Conservation (phyloP, 148 eudicot genomes). For the Amaranthus palmeri region DNA sequence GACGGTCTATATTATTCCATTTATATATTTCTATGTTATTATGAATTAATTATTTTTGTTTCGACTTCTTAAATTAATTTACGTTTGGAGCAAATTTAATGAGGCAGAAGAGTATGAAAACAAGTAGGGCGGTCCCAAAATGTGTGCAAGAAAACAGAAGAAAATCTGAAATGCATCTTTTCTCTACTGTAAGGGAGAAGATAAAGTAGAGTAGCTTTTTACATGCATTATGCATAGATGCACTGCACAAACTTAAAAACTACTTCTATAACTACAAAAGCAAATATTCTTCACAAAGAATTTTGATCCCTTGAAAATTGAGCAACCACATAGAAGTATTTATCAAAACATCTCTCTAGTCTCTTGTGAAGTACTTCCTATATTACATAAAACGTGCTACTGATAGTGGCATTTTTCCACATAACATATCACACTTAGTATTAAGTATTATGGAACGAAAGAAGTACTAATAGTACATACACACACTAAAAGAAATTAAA, state of each 20-base stretch:
- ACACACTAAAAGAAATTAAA: no score
- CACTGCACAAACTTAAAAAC: constrained; percentile 9
- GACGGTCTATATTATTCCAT: no score
- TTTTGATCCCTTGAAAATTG: constrained; percentile 34
- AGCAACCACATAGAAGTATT: constrained; percentile 20
- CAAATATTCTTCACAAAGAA: constrained; percentile 28
- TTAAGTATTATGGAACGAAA: no score
- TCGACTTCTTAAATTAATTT: no score
- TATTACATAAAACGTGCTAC: no score
- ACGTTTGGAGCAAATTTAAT: no score
- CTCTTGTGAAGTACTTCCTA: no score
- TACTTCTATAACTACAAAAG: constrained; percentile 15
- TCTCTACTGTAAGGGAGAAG: background rate
- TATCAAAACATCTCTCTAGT: no score
- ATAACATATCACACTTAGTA: no score
- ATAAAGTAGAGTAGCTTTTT: constrained; percentile 38
- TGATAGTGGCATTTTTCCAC: no score
- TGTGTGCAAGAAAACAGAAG: constrained; percentile 20
- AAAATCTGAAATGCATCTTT: constrained; percentile 26
- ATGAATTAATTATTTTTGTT: no score
- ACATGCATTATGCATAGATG: background rate
- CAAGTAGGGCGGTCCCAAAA: background rate
- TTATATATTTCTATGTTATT: background rate
- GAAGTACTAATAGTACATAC: no score
- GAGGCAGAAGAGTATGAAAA: background rate